Evolutionary conservation across 495 filamentous ascomycete genomes (phyloP).

Genomic region (Xylaria flabelliformis): DNA sequence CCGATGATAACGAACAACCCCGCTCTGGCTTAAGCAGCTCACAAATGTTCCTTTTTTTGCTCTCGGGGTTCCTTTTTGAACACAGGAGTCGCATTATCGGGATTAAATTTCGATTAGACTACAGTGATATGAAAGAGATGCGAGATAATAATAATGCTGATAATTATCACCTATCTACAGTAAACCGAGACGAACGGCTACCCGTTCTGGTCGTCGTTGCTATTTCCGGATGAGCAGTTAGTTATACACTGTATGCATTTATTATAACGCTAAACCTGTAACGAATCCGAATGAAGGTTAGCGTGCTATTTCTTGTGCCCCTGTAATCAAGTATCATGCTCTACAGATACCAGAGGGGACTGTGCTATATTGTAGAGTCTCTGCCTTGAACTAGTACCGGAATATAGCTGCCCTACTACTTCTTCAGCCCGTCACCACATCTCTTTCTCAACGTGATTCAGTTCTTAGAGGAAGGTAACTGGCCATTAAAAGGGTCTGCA

Average conservation of each 20-base stretch:
- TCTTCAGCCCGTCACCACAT: neutral
- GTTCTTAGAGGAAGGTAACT: neutral
- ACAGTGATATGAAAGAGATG: neutral
- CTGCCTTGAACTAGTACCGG: neutral
- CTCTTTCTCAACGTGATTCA: no score
- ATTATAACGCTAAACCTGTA: neutral
- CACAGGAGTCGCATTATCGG: neutral
- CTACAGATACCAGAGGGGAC: neutral
- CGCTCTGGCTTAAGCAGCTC: neutral
- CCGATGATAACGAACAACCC: neutral
- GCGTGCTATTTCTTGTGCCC: neutral
- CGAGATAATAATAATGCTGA: neutral
- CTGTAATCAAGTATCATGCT: neutral
- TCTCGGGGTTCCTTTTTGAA: neutral
- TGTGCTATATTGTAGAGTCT: neutral
- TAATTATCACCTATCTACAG: conserved; percentile 3
- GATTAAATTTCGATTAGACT: neutral
- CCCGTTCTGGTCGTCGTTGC: neutral
- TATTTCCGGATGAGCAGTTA: neutral
- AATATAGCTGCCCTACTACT: neutral
- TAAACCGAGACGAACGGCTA: neutral
- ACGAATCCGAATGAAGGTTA: neutral
- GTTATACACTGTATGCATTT: neutral
- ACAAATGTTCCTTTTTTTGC: neutral
- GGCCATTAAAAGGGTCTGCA: neutral